Percentiles rank a stretch among this genome's conserved stretches.
phyloP scores from a whole-genome alignment of 176 grass and related monocot species.

The Zea luxurians region DNA sequence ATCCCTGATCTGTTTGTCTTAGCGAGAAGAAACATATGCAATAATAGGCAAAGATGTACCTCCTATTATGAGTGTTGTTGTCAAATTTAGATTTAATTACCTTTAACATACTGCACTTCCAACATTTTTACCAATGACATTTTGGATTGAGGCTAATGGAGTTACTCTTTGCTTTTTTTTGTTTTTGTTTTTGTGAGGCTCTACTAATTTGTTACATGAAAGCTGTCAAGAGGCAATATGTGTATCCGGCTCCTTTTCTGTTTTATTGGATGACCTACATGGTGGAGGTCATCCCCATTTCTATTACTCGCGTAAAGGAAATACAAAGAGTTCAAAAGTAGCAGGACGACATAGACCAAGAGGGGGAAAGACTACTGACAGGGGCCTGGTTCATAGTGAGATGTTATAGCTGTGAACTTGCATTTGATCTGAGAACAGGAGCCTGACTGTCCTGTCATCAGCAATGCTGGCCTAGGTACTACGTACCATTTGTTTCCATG shows the following conservation, averaged over 20 bases:
- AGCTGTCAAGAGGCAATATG: no score
- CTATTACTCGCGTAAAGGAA: no score
- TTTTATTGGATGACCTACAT: neutral
- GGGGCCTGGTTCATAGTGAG: neutral
- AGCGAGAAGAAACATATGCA: constrained; percentile 24
- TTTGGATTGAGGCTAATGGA: neutral
- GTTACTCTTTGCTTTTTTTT: neutral
- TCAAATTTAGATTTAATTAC: neutral
- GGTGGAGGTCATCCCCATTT: neutral
- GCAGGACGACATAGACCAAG: no score
- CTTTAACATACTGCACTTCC: neutral
- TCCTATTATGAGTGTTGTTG: constrained; percentile 17
- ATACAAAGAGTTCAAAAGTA: no score
- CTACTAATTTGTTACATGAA: neutral
- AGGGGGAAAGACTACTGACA: no score
- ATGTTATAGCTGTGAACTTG: neutral
- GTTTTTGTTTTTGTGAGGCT: neutral
- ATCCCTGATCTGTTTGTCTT: neutral
- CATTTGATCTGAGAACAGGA: neutral
- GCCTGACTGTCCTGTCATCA: neutral
- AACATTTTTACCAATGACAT: neutral
- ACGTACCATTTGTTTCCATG: neutral
- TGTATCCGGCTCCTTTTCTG: neutral
- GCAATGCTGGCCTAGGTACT: neutral
- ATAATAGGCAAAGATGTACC: constrained; percentile 41